Evolutionary conservation across 2,329 filamentous ascomycete genomes (phyloP).

Genomic region (Fusarium verticillioides): DNA sequence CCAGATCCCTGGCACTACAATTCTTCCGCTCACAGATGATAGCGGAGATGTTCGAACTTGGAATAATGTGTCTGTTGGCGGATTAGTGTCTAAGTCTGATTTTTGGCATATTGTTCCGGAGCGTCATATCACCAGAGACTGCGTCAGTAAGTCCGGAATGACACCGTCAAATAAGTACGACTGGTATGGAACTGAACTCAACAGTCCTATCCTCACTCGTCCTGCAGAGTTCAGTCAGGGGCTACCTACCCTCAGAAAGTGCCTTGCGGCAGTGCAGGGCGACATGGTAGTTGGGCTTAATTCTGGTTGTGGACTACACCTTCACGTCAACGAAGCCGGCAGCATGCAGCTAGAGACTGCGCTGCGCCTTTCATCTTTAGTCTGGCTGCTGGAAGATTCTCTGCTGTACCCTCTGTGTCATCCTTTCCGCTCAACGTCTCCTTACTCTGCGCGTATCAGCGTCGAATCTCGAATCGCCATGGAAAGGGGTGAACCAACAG

Average conservation of each 20-base stretch:
- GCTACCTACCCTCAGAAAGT: slow-evolving; percentile 37
- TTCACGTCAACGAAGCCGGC: slow-evolving; percentile 41
- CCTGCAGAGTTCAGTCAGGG: slow-evolving; percentile 29
- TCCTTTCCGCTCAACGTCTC: slow-evolving; percentile 34
- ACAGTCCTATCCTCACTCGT: slow-evolving; percentile 38
- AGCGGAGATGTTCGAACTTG: slow-evolving; percentile 34
- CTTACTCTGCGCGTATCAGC: slow-evolving; percentile 31
- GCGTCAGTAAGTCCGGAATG: slow-evolving; percentile 20
- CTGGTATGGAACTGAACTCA: slow-evolving; percentile 45
- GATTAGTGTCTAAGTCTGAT: slow-evolving; percentile 5
- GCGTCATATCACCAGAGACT: slow-evolving; percentile 35
- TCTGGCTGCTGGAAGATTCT: slow-evolving; percentile 38
- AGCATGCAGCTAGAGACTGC: slow-evolving; percentile 32
- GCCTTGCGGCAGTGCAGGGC: slow-evolving; percentile 28
- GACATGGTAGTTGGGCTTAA: slow-evolving; percentile 42
- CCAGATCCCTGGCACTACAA: slow-evolving; percentile 4
- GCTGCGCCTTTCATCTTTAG: slow-evolving; percentile 33
- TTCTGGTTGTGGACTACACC: slow-evolving; percentile 41
- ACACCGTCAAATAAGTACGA: slow-evolving; percentile 33
- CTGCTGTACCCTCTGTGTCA: slow-evolving; percentile 41
- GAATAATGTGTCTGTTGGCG: slow-evolving; percentile 18
- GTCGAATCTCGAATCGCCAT: slow-evolving; percentile 31
- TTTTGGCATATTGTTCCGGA: slow-evolving; percentile 41
- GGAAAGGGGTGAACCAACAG: not conserved
- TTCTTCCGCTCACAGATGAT: slow-evolving; percentile 19